Percentiles rank a stretch among this genome's conserved stretches.
Conservation (phyloP, 495 filamentous ascomycete genomes). For the Penicillium atrosanguineum region DNA sequence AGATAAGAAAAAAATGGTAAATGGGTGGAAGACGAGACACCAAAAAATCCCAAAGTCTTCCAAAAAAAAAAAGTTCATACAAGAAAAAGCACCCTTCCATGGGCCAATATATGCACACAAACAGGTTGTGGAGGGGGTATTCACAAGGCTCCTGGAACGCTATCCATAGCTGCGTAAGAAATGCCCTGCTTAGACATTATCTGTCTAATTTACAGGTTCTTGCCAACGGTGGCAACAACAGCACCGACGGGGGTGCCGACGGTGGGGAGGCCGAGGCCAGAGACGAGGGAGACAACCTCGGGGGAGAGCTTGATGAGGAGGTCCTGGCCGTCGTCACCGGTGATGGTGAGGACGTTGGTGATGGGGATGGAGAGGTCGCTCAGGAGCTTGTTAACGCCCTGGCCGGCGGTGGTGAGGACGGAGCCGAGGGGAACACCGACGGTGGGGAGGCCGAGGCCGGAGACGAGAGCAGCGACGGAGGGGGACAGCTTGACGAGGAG, state of each 20-base stretch:
- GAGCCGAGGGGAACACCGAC: slow-evolving; percentile 27
- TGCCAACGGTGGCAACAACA: slow-evolving; percentile 35
- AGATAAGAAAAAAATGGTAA: slow-evolving; percentile 4
- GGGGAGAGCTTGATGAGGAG: slow-evolving; percentile 40
- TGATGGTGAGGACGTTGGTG: slow-evolving; percentile 33
- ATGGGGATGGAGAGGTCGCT: slow-evolving; percentile 30
- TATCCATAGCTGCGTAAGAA: slow-evolving; percentile 24
- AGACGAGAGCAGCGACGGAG: slow-evolving; percentile 27
- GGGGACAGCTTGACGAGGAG: slow-evolving; percentile 37
- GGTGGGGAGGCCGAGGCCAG: slow-evolving; percentile 37
- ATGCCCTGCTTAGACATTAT: background rate
- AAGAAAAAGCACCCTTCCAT: slow-evolving; percentile 15
- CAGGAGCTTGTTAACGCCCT: slow-evolving; percentile 35
- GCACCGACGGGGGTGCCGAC: slow-evolving; percentile 31
- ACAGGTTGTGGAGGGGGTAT: slow-evolving; percentile 12
- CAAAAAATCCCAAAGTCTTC: background rate
- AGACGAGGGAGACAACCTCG: slow-evolving; percentile 30
- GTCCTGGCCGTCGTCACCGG: slow-evolving; percentile 27
- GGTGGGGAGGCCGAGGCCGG: slow-evolving; percentile 29
- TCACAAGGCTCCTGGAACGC: slow-evolving; percentile 18
- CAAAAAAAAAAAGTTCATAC: slow-evolving; percentile 10
- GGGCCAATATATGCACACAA: slow-evolving; percentile 20
- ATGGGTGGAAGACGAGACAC: slow-evolving; percentile 6
- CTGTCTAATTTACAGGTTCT: slow-evolving; percentile 32
- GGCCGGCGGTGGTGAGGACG: slow-evolving; percentile 29